These are phyloP conservation scores for Porphyrellus cyaneotinctus DNA, from an alignment of 768 basidiomycete species.

Conservation along the genomic window DNA sequence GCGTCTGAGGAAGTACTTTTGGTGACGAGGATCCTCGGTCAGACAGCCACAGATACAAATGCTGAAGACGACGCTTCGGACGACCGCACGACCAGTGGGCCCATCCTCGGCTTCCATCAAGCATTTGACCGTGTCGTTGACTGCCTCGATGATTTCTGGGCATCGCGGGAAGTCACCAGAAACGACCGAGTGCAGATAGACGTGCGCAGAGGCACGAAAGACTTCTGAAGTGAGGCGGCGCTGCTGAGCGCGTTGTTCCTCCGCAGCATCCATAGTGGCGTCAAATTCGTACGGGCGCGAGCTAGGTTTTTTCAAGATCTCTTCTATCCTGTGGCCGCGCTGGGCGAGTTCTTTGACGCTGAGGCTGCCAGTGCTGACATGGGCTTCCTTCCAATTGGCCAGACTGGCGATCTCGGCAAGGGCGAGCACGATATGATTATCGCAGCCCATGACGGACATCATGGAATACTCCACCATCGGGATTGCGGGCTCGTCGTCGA, in stretches of 20 bases:
- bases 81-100: slow-evolving; percentile 49
- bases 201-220: slow-evolving; percentile 69
- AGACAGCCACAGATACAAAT: slow-evolving; percentile 72
- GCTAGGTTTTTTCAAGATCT: slow-evolving; percentile 23
- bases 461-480: slow-evolving; percentile 53
- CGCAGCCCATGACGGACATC: slow-evolving; percentile 83
- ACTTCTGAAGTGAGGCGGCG: slow-evolving; percentile 49
- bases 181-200: slow-evolving; percentile 75
- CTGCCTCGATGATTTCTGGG: slow-evolving; percentile 53
- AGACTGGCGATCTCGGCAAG: slow-evolving; percentile 70
- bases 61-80: slow-evolving; percentile 75
- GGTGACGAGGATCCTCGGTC: slow-evolving; percentile 47
- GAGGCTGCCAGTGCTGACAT: slow-evolving; percentile 41
- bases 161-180: slow-evolving; percentile 68
- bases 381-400: slow-evolving; percentile 57
- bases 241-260: slow-evolving; percentile 28
- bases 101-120: slow-evolving; percentile 37
- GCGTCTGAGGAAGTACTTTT: slow-evolving; percentile 39
- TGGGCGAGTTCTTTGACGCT: slow-evolving; percentile 59
- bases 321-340: slow-evolving; percentile 51
- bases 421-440: slow-evolving; percentile 73
- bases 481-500: slow-evolving; percentile 37
- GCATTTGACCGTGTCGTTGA: slow-evolving; percentile 50
- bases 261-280: neutral
- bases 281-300: neutral